Conservation (phyloP, 2,329 filamentous ascomycete species). For the Pochonia chlamydosporia region DNA sequence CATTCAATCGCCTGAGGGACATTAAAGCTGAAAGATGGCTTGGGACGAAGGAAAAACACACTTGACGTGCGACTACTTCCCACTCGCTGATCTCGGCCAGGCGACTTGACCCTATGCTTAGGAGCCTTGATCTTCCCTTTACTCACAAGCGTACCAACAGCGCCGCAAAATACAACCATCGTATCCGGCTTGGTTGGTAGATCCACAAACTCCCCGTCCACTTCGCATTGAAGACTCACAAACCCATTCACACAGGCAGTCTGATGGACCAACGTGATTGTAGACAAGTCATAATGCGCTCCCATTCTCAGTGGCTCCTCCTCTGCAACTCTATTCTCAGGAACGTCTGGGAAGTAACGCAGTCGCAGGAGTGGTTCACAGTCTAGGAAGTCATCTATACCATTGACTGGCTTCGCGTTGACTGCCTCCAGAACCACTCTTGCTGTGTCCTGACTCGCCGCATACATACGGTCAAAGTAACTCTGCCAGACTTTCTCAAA, state of each 20-base stretch:
- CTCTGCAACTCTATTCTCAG: not conserved
- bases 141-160: not conserved
- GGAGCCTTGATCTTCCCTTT: constrained; percentile 1
- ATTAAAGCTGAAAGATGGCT: not conserved
- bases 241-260: constrained; percentile 2
- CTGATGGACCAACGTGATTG: constrained; percentile 1
- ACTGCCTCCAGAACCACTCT: not conserved
- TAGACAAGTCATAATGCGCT: not conserved
- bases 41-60: constrained; percentile 1
- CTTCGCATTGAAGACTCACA: constrained; percentile 3
- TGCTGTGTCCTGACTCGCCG: not conserved
- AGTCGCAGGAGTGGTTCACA: not conserved
- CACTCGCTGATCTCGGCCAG: not conserved
- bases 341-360: not conserved
- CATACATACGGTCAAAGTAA: constrained; percentile 3
- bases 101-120: not conserved
- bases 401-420: not conserved
- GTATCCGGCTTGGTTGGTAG: not conserved
- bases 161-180: constrained; percentile 2
- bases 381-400: not conserved
- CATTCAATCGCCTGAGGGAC: not conserved
- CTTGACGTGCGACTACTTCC: constrained; percentile 1
- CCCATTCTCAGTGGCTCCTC: constrained; percentile 1
- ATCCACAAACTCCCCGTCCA: constrained; percentile 1
- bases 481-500: not conserved